These are phyloP conservation scores for Marasmius sp. DNA, from an alignment of 1,284 basidiomycete genomes.

Conservation along the genomic window DNA sequence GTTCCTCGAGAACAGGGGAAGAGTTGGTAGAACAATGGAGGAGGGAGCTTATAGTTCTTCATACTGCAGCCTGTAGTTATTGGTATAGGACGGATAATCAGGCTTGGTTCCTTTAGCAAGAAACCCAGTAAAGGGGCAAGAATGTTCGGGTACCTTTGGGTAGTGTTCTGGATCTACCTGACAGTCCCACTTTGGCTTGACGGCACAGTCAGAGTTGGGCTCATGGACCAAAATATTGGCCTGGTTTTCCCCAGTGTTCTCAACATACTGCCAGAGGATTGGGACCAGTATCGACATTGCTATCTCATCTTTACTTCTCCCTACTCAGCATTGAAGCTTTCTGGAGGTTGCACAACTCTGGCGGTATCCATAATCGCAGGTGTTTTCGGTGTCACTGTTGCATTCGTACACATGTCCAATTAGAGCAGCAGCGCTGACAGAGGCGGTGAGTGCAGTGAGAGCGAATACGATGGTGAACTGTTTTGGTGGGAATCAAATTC, in stretches of 20 bases:
- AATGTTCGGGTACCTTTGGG: conserved; percentile 5
- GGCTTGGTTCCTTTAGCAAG: neutral
- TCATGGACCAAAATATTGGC: neutral
- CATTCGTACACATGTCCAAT: no score
- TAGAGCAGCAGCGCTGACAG: no score
- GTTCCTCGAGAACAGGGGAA: neutral
- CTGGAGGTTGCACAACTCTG: no score
- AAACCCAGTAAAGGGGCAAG: neutral
- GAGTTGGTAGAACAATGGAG: neutral
- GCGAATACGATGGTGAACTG: no score
- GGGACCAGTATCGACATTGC: neutral
- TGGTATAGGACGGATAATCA: neutral
- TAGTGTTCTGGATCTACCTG: conserved; percentile 1
- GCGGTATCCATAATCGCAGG: no score
- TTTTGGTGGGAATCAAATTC: no score
- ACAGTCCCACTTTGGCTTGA: conserved; percentile 4
- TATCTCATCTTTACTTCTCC: no score
- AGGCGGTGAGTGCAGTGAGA: no score
- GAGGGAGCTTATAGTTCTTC: conserved; percentile 1
- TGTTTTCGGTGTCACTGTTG: no score
- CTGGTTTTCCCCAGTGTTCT: neutral
- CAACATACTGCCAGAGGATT: neutral
- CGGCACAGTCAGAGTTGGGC: neutral
- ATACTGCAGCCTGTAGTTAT: conserved; percentile 2
- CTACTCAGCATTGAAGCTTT: no score